Evolutionary conservation across 495 filamentous ascomycete species (phyloP), one percentile per base, ranked within the genome.

Genomic region (Penicillium desertorum): DNA sequence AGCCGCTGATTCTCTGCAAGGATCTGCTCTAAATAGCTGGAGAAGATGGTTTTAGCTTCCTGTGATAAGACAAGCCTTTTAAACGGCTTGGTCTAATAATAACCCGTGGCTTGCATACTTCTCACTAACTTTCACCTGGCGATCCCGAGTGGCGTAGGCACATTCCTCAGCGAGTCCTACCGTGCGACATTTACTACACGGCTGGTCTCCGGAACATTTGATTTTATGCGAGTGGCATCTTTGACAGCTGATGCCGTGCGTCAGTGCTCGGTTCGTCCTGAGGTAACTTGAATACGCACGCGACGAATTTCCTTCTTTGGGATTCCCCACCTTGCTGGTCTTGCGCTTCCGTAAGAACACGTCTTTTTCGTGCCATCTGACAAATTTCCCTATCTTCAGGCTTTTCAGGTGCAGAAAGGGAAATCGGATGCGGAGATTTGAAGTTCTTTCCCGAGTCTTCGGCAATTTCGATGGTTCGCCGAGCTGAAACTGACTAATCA

Each of bases 221-320:
- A 79, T 77, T 51, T 78, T 79, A 54, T 76, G 75, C 11, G 69
- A 37, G 67, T 79, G 75, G 60, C 75, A 79, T 63, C 75, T 65
- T 55, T 76, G 69, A 48, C 76, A 79, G 14, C 74, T 78, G 20
- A 22, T 34, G 7, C 23, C 5, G 27, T 42, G 20, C 56, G 42
- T 62, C 19, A 62, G 54, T 27, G 17, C 5, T 47, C 39, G 4
- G 2, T 39, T 32, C n/a, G 10, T 32, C 5, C n/a, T 30, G 53
- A 37, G 19, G 46, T 12, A 11, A 32, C 6, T 41, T 37, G 30
- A 20, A 25, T 30, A 62, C 60, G 42, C 61, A 76, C 74, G 74
- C 74, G 34, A 73, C 66, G 43, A 73, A 71, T 52, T 77, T 77
- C 57, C 68, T 68, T 56, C 64, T 64, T 43, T 76, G 71, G 30